Percentiles rank a stretch among this genome's conserved stretches.
These are phyloP conservation scores for Capsicum pubescens DNA, from an alignment of 257 asterid genomes.

Conservation along the genomic window DNA sequence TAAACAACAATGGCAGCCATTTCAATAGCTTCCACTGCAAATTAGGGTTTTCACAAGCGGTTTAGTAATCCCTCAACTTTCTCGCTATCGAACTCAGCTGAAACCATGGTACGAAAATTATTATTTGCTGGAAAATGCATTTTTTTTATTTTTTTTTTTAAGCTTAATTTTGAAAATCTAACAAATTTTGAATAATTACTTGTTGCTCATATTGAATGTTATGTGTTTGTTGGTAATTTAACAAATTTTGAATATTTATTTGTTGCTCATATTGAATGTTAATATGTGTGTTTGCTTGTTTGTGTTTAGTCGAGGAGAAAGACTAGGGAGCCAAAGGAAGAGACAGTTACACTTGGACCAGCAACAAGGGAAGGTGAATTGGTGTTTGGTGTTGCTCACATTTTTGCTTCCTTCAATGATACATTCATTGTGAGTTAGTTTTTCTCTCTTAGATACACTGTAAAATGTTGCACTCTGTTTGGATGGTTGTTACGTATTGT, in stretches of 20 bases:
- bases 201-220: no score
- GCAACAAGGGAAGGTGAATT: slow-evolving; percentile 73
- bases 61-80: neutral
- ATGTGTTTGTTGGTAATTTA: no score
- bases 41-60: slow-evolving; percentile 23
- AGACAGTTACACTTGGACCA: slow-evolving; percentile 81
- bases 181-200: no score
- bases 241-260: no score
- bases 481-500: no score
- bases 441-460: no score
- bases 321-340: slow-evolving; percentile 88
- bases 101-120: slow-evolving; percentile 22
- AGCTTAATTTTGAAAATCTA: no score
- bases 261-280: no score
- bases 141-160: no score
- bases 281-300: neutral
- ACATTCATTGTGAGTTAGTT: slow-evolving; percentile 71
- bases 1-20: neutral
- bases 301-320: slow-evolving; percentile 69
- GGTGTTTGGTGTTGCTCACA: slow-evolving; percentile 90
- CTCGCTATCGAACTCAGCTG: neutral
- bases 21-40: neutral
- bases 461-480: no score
- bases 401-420: slow-evolving; percentile 90
- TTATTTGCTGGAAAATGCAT: neutral